Evolutionary conservation across 352 stramenopile species (phyloP), one percentile per base, ranked within the genome.

Genomic region (Stramenopiles sp.): DNA sequence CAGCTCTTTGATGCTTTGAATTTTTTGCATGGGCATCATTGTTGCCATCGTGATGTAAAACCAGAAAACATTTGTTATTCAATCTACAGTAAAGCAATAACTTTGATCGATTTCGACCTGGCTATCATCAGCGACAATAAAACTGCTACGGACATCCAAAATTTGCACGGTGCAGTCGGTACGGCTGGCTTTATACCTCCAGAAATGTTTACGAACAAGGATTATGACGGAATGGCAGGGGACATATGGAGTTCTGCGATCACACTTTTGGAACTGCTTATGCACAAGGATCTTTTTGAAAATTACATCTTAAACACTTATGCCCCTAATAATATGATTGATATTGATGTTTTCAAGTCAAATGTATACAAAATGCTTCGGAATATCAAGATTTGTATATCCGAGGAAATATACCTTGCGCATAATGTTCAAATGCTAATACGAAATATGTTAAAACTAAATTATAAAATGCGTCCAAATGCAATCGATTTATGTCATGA

Each of bases 61-160:
- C 71, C 71, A 14, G 71, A 78, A 78, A 78, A 78, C 22, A 78
- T 78, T 14, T 78, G 71, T 78, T 31, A 78, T 78, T 33, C 71
- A 33, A 14, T 78, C 4, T 14, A 31, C 22, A 14, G 22, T 8
- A 78, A 33, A 78, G 22, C 30, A 78, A 78, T 78, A 14, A 33
- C 31, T 14, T 33, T 33, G 22, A 78, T 78, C 8, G 71, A 78
- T 78, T 78, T 78, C 14, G 71, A 78, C 22, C 14, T 33, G 4
- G 71, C 71, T 14, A 33, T 78, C 14, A 14, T 55, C 4, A 14
- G 14, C 22, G 71, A 78, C 8, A 8, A 33, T 78, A 8, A 78
- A 14, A 31, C 8, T 14, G 4, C 71, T 4, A 78, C 4, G 14
- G 71, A 33, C 8, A 14, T 78, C 4, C 4, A 33, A 33, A 78